Conservation (phyloP, 2,329 filamentous ascomycete species). For the Tolypocladium guangdongense region DNA sequence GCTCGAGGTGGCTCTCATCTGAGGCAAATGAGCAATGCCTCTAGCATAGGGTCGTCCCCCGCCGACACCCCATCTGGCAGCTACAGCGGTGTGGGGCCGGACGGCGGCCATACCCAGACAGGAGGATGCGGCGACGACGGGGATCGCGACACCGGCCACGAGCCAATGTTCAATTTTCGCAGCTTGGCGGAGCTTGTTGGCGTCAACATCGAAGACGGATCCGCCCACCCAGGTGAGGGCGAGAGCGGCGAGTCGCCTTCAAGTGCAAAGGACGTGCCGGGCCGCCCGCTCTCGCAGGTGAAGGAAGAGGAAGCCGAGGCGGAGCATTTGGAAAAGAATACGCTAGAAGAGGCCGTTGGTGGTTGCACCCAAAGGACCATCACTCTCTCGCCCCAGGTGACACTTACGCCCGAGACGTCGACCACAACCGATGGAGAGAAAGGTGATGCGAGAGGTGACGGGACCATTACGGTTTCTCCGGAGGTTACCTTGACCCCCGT, state of each 20-base stretch:
- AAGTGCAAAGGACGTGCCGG: conserved; percentile 5
- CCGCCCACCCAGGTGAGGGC: conserved; percentile 19
- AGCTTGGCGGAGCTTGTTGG: conserved; percentile 80
- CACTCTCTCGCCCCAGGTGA: conserved; percentile 4
- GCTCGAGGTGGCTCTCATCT: conserved; percentile 58
- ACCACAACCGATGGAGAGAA: background rate
- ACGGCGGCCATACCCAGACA: conserved; percentile 40
- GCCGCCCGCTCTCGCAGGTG: conserved; percentile 23
- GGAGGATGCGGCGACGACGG: conserved; percentile 34
- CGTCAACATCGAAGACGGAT: conserved; percentile 40
- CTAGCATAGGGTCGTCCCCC: conserved; percentile 69
- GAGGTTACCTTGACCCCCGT: conserved; percentile 38
- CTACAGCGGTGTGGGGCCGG: conserved; percentile 24
- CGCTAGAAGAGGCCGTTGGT: background rate
- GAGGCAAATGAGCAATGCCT: conserved; percentile 77
- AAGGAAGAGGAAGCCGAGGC: conserved; percentile 24
- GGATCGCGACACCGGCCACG: conserved; percentile 42
- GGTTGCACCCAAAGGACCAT: background rate
- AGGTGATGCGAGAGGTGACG: background rate
- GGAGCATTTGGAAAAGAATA: conserved; percentile 17
- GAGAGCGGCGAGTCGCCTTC: conserved; percentile 14
- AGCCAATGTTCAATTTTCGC: conserved; percentile 85
- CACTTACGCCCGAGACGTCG: conserved; percentile 28
- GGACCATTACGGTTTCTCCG: conserved; percentile 16
- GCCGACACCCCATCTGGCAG: conserved; percentile 54